A percentile compares a stretch with the other conserved stretches of the same genome.
Evolutionary conservation across 2,329 filamentous ascomycete genomes (phyloP).

Genomic region (Diaporthe ilicicola): DNA sequence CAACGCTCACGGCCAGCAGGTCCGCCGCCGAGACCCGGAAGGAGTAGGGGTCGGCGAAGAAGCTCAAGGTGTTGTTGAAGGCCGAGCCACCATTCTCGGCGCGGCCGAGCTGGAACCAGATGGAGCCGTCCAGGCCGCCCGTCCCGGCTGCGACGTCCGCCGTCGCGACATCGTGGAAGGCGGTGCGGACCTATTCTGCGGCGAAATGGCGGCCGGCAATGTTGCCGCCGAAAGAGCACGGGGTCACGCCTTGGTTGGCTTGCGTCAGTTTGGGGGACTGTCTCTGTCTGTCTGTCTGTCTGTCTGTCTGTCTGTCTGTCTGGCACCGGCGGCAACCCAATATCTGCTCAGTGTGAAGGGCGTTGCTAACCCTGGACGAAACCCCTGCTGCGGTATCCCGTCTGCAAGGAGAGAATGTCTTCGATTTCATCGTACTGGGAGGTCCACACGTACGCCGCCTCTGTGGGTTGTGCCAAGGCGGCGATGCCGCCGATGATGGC

Average conservation of each 20-base stretch:
- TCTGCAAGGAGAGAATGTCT: constrained; percentile 3
- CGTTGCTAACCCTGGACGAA: constrained; percentile 7
- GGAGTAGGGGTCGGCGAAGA: constrained; percentile 38
- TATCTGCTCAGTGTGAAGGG: background rate
- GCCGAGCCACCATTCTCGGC: constrained; percentile 41
- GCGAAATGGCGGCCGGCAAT: constrained; percentile 38
- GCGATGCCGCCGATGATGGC: constrained; percentile 2
- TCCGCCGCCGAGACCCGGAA: constrained; percentile 40
- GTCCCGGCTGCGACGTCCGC: constrained; percentile 39
- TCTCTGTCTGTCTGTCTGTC: background rate
- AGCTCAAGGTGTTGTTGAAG: constrained; percentile 42
- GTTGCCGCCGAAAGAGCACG: constrained; percentile 34
- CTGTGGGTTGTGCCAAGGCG: background rate
- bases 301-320: too few relatives aligned
- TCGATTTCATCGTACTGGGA: constrained; percentile 7
- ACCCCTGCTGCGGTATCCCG: constrained; percentile 2
- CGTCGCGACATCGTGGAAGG: constrained; percentile 44
- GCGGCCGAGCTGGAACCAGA: constrained; percentile 42
- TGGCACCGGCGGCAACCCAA: background rate
- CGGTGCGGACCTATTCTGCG: constrained; percentile 45
- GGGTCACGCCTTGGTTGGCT: background rate
- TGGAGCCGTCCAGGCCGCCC: constrained; percentile 44
- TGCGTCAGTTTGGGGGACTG: background rate
- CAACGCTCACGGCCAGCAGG: constrained; percentile 43
- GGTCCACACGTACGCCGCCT: constrained; percentile 5